Percentiles rank a stretch among this genome's conserved stretches.
Conservation (phyloP, 1,284 basidiomycete genomes). For the Pseudomicrostroma phylloplanum region DNA sequence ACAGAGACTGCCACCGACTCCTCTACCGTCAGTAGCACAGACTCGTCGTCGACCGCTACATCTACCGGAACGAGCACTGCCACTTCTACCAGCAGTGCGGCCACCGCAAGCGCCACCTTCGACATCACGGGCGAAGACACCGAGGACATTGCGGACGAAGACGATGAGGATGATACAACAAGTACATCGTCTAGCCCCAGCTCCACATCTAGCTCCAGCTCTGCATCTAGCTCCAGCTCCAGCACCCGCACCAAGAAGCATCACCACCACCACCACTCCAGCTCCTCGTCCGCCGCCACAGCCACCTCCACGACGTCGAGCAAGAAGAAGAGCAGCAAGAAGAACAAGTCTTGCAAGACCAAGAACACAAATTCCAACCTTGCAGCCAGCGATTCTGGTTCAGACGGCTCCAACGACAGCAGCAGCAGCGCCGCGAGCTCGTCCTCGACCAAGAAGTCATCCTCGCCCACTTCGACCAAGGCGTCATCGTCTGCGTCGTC, state of each 20-base stretch:
- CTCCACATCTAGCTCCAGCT: no score
- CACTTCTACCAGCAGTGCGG: no score
- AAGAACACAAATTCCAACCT: constrained; percentile 10
- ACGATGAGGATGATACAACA: no score
- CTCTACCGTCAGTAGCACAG: no score
- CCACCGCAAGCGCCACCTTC: no score
- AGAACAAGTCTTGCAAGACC: constrained; percentile 9
- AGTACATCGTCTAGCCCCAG: no score
- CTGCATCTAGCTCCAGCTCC: not conserved
- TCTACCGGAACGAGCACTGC: no score
- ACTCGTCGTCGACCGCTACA: no score
- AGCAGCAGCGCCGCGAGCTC: not conserved
- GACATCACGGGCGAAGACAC: no score
- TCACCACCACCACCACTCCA: constrained; percentile 46
- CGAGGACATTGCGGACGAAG: no score
- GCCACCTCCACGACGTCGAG: constrained; percentile 7
- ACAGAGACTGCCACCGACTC: no score
- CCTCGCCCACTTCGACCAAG: constrained; percentile 11
- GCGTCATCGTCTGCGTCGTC: constrained; percentile 8
- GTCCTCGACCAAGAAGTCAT: constrained; percentile 6
- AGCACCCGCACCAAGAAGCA: not conserved
- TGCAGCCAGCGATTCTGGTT: constrained; percentile 4
- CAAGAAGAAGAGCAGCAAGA: not conserved
- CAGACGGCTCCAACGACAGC: constrained; percentile 2
- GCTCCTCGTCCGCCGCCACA: constrained; percentile 26